phyloP scores from a whole-genome alignment of 2,329 filamentous ascomycete species.

The Triangularia verruculosa region DNA sequence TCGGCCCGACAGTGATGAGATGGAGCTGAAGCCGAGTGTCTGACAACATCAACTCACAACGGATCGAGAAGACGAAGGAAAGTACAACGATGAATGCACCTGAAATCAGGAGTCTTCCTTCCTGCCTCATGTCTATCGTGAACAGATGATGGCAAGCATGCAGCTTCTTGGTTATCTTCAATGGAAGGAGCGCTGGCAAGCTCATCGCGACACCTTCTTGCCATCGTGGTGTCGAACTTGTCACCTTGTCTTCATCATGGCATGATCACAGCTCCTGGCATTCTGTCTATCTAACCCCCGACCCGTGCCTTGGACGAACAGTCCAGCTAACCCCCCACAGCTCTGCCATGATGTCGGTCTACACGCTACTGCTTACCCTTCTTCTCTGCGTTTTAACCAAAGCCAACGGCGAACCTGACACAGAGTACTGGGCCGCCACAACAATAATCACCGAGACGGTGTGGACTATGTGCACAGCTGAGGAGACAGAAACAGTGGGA shows the following conservation, averaged over 20 bases:
- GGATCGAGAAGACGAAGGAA: too few relatives aligned
- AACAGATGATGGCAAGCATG: background rate
- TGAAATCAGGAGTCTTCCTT: too few relatives aligned
- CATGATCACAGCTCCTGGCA: too few relatives aligned
- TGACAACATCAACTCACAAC: background rate
- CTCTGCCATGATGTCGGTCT: too few relatives aligned
- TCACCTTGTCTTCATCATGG: background rate
- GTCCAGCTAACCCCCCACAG: too few relatives aligned
- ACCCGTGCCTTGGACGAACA: too few relatives aligned
- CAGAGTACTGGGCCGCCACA: slow-evolving; percentile 14
- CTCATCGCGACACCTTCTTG: background rate
- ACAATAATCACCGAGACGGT: slow-evolving; percentile 18
- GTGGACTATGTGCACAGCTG: slow-evolving; percentile 14
- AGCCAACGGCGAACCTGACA: background rate
- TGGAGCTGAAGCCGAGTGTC: background rate
- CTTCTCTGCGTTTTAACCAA: too few relatives aligned
- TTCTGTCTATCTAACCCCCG: too few relatives aligned
- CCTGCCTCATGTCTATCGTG: background rate
- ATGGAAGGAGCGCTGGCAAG: background rate
- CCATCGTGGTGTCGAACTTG: too few relatives aligned
- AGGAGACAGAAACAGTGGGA: slow-evolving; percentile 14
- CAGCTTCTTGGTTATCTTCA: background rate
- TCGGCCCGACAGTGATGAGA: background rate
- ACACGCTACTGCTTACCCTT: too few relatives aligned
- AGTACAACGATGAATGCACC: too few relatives aligned